Percentiles rank a stretch among this genome's conserved stretches.
These are phyloP conservation scores for Multifurca ochricompacta DNA, from an alignment of 768 basidiomycete genomes.

Conservation along the genomic window DNA sequence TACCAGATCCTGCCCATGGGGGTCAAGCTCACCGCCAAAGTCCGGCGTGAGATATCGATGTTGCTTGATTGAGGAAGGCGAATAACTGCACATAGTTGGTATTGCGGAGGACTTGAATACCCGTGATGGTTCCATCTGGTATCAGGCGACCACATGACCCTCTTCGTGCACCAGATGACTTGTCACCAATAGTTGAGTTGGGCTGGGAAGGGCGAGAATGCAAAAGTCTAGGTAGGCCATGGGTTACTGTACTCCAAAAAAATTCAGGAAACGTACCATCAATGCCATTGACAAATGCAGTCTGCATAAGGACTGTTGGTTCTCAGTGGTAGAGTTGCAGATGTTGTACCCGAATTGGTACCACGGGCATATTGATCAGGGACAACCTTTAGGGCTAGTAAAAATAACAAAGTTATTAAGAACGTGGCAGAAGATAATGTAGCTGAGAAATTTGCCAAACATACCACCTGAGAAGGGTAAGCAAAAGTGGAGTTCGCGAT, in stretches of 20 bases:
- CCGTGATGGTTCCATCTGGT: conserved; percentile 53
- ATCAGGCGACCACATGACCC: conserved; percentile 63
- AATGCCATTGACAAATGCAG: conserved; percentile 53
- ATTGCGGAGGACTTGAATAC: conserved; percentile 56
- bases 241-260: background rate
- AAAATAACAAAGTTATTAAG: too few relatives aligned
- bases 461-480: conserved; percentile 23
- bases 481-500: conserved; percentile 25
- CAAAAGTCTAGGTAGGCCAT: conserved; percentile 49
- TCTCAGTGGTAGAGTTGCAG: conserved; percentile 61
- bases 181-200: conserved; percentile 49
- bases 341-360: conserved; percentile 56
- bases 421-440: too few relatives aligned
- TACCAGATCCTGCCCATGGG: conserved; percentile 62
- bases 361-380: conserved; percentile 40
- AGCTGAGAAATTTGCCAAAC: too few relatives aligned
- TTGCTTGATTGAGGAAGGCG: conserved; percentile 57
- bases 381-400: conserved; percentile 53
- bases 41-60: conserved; percentile 45
- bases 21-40: conserved; percentile 71
- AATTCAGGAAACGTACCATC: conserved; percentile 28
- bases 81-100: conserved; percentile 52
- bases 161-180: conserved; percentile 74
- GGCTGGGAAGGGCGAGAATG: conserved; percentile 51
- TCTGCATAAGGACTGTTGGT: conserved; percentile 63